Evolutionary conservation across 148 eudicot genomes (phyloP), one percentile per base, ranked within the genome.

Genomic region (Fagopyrum homotropicum): DNA sequence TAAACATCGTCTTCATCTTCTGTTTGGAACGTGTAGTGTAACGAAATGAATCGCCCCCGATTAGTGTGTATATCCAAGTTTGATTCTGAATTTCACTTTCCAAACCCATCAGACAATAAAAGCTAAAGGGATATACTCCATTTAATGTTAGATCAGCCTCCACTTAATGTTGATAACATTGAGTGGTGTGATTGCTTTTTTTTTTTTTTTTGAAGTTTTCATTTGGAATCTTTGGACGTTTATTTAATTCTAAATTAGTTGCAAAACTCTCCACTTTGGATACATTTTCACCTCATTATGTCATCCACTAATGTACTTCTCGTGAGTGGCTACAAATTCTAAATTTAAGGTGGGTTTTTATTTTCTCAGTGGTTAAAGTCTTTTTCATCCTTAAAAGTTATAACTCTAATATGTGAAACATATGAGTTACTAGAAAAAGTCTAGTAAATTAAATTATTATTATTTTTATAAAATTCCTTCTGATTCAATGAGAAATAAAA

Each of bases 161-260:
- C 46, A 66, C 35, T 40, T 66, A 66, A 66, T 66, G 71, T 40
- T 40, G 47, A 8, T 43, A 66, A 43, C 71, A 4, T 66, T 66
- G 71, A 12, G 35, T 12, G 43, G 71, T 66, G 71, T 66, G 71
- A 66, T 66, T 9, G 4, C 43, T 35, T 43, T 66, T 14, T 40
- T 35, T 66, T 22, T 40, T 35, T 66, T 22, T 22, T 22, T 22
- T 22, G 0, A 66, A 43, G 71, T 66, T 14, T 40, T 14, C 17
- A 66, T 15, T 35, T 40, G 46, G 30, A 45, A 40, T n/a, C 8
- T 64, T 64, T 64, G 45, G 40, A 45, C 12, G 71, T 61, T 29
- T 6, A 63, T 9, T 11, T 30, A 10, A 11, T 9, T 66, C 11
- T 14, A 4, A 12, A 30, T 30, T 48, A 6, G 1, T 49, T 10